Evolutionary conservation across 106 monocot species (phyloP).

Genomic region (Dendrobium catenatum): DNA sequence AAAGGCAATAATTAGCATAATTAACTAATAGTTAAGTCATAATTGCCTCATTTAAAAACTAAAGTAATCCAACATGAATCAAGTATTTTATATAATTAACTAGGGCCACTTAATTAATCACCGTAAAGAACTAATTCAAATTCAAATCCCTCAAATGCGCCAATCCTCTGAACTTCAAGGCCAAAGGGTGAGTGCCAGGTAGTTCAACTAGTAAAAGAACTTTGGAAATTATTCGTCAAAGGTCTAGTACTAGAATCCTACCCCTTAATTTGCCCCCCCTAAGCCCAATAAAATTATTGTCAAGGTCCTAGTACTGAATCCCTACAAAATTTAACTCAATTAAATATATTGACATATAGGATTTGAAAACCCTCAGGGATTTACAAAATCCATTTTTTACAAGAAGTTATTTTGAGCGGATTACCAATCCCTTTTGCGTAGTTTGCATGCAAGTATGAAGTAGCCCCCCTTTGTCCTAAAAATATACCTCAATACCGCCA

Average conservation of each 20-base stretch:
- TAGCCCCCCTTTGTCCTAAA: neutral
- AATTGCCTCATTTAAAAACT: neutral
- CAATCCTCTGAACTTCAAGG: neutral
- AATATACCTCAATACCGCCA: neutral
- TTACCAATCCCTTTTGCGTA: neutral
- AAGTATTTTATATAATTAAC: neutral
- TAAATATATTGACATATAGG: neutral
- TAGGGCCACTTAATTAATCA: neutral
- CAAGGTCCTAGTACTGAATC: no score
- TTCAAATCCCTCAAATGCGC: neutral
- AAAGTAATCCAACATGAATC: neutral
- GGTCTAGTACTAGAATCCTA: no score
- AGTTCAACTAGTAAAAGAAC: no score
- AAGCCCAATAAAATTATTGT: no score
- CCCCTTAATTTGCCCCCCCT: no score
- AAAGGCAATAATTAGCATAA: neutral
- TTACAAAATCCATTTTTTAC: constrained; percentile 1
- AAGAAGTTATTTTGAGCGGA: neutral
- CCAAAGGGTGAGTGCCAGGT: no score
- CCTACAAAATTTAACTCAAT: neutral
- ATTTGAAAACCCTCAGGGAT: neutral
- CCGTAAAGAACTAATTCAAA: neutral
- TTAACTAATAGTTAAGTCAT: neutral
- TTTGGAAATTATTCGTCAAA: no score
- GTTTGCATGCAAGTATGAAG: no score